Base-by-base conservation (phyloP, 495 filamentous ascomycete genomes). In the Aspergillus olivimuriae region DNA sequence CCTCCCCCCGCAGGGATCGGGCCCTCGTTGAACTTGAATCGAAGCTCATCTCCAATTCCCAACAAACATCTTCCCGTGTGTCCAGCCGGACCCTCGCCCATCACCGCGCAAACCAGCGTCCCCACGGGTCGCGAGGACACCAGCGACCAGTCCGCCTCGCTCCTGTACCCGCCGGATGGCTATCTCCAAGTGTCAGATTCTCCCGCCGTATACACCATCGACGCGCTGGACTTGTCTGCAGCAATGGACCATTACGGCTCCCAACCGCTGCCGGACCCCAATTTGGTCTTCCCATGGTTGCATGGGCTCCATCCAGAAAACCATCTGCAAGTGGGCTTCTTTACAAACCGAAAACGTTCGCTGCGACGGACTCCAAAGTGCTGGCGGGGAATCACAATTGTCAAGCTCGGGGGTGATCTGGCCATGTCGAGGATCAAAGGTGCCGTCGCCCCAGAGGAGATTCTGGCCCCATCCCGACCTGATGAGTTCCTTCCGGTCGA, bases 251-350 rank as follows among this genome's bases (percentile, higher is more conserved):
- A 90, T 47, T 62, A 78, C 43, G 76, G 90, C 0, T 74, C 78
- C 3, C 87, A 94, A 51, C 80, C 86, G 9, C 63, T 96, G 17
- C 91, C 92, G 7, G 85, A 94, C 46, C 82, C 94, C 1, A 72
- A 78, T 8, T 74, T 79, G 47, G 83, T 95, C 51, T 98, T 96
- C 55, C 92, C 92, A n/a, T 98, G 92, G 92, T 74, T 95, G 7
- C 92, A 98, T 68, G 92, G 92, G 16, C 66, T 97, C n/a, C 91
- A 97, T 52, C 81, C 84, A 3, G 77, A 81, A 41, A 98, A 97
- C 55, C 81, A 87, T 33, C 73, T 95, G 41, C 92, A 98, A 57
- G 72, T 89, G 44, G 80, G 83, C 12, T 96, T 95, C 69, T 96
- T 98, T 63, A 78, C 80, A 43, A 78, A 83, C 14, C 80, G 88